A percentile compares a stretch with the other conserved stretches of the same genome.
Conservation (phyloP, 1,284 basidiomycete genomes). For the Ustilago trichophora region DNA sequence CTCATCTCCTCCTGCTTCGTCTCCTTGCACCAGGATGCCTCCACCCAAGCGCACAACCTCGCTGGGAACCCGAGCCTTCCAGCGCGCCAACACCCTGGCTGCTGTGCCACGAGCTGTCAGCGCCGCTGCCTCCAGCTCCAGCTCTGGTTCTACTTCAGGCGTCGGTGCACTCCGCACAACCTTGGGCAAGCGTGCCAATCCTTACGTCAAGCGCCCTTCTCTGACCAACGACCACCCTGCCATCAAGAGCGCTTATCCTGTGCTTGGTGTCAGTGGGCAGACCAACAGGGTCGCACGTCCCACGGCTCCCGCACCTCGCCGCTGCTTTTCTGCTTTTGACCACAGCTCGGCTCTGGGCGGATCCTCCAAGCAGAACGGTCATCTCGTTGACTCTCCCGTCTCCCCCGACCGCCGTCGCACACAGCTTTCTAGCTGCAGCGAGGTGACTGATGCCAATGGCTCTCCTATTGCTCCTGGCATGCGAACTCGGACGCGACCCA, state of each 20-base stretch:
- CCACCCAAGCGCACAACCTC: slow-evolving; percentile 40
- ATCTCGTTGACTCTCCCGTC: slow-evolving; percentile 11
- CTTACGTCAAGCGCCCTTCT: slow-evolving; percentile 51
- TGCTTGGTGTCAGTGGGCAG: slow-evolving; percentile 33
- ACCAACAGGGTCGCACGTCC: slow-evolving; percentile 24
- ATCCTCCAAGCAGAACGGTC: slow-evolving; percentile 11
- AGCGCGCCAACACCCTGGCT: slow-evolving; percentile 40
- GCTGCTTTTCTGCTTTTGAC: slow-evolving; percentile 51
- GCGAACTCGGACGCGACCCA: slow-evolving; percentile 23
- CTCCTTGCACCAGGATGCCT: slow-evolving; percentile 38
- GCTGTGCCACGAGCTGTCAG: slow-evolving; percentile 19
- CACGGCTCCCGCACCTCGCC: slow-evolving; percentile 50
- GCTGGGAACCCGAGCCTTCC: slow-evolving; percentile 36
- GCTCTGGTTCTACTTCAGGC: slow-evolving; percentile 6
- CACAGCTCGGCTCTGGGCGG: slow-evolving; percentile 20
- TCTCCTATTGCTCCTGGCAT: slow-evolving; percentile 48
- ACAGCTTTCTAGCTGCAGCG: slow-evolving; percentile 15
- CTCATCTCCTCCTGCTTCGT: slow-evolving; percentile 40
- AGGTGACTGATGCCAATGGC: slow-evolving; percentile 46
- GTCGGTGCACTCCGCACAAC: slow-evolving; percentile 23
- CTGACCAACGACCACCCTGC: slow-evolving; percentile 15
- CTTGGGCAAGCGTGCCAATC: slow-evolving; percentile 55
- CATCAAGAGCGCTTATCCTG: slow-evolving; percentile 48
- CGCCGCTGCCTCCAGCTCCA: not conserved
- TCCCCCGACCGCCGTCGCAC: slow-evolving; percentile 37